Evolutionary conservation across 164 flowering plant genomes (phyloP).

Genomic region (Platanus orientalis): DNA sequence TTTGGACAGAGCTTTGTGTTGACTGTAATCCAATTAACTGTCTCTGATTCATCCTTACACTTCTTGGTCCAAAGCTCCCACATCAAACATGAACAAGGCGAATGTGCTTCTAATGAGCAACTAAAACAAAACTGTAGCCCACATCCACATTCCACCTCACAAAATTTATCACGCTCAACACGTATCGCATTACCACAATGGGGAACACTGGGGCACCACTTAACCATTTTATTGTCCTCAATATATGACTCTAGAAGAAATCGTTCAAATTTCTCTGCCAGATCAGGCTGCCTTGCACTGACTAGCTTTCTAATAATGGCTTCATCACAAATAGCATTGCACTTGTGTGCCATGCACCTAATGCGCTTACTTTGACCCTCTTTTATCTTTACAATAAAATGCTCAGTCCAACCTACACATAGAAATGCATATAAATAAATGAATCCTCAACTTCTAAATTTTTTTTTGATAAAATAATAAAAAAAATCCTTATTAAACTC

Average conservation of each 20-base stretch:
- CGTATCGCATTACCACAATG: constrained; percentile 75
- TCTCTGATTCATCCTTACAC: constrained; percentile 54
- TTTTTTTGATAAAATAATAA: no score
- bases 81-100: constrained; percentile 69
- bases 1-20: constrained; percentile 64
- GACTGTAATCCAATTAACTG: constrained; percentile 54
- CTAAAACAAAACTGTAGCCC: constrained; percentile 58
- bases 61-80: constrained; percentile 65
- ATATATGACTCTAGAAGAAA: constrained; percentile 61
- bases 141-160: constrained; percentile 65
- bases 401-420: constrained; percentile 59
- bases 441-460: no score
- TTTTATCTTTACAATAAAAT: constrained; percentile 75
- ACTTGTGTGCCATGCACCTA: constrained; percentile 87
- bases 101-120: constrained; percentile 54
- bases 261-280: constrained; percentile 57
- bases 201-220: constrained; percentile 78
- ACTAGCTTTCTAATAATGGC: constrained; percentile 57
- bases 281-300: constrained; percentile 32
- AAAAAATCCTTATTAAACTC: no score
- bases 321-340: constrained; percentile 86
- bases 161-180: constrained; percentile 47
- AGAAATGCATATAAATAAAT: constrained; percentile 6
- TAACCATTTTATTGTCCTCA: constrained; percentile 55
- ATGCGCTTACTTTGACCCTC: constrained; percentile 87